Evolutionary conservation across 495 filamentous ascomycete species (phyloP).

Genomic region (Amorphotheca resinae): DNA sequence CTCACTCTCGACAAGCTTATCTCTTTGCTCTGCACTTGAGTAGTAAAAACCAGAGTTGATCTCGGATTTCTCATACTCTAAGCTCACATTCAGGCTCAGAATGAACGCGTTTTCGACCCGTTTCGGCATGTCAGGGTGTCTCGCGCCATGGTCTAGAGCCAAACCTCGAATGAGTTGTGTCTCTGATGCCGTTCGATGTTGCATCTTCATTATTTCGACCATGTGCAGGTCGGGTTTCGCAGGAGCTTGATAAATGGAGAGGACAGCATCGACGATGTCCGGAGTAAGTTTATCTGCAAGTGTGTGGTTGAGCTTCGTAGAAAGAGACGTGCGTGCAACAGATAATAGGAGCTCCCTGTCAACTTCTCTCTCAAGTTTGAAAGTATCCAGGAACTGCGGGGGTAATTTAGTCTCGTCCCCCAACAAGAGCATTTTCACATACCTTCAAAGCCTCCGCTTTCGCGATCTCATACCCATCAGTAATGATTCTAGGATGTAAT

Average conservation of each 20-base stretch:
- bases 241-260: conserved; percentile 80
- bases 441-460: conserved; percentile 90
- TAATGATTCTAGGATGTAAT: conserved; percentile 90
- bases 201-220: conserved; percentile 99
- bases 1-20: conserved; percentile 96
- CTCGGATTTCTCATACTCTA: conserved; percentile 98
- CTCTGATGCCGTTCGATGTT: conserved; percentile 90
- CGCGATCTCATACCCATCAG: conserved; percentile 93
- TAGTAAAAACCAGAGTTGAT: conserved; percentile 99
- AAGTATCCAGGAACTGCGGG: conserved; percentile 75
- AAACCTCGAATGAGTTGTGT: conserved; percentile 91
- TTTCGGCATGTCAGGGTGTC: conserved; percentile 98
- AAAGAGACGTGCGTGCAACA: conserved; percentile 86
- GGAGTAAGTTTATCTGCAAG: conserved; percentile 87
- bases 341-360: conserved; percentile 90
- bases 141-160: conserved; percentile 87
- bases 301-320: conserved; percentile 80
- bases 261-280: conserved; percentile 87
- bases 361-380: conserved; percentile 77
- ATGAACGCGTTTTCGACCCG: conserved; percentile 90
- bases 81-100: conserved; percentile 85
- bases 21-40: conserved; percentile 87
- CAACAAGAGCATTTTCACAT: conserved; percentile 1
- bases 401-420: background rate
- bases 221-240: conserved; percentile 96